A percentile compares a stretch with the other conserved stretches of the same genome.
These are phyloP conservation scores for Clitopilus passeckerianus DNA, from an alignment of 768 basidiomycete species.

Conservation along the genomic window DNA sequence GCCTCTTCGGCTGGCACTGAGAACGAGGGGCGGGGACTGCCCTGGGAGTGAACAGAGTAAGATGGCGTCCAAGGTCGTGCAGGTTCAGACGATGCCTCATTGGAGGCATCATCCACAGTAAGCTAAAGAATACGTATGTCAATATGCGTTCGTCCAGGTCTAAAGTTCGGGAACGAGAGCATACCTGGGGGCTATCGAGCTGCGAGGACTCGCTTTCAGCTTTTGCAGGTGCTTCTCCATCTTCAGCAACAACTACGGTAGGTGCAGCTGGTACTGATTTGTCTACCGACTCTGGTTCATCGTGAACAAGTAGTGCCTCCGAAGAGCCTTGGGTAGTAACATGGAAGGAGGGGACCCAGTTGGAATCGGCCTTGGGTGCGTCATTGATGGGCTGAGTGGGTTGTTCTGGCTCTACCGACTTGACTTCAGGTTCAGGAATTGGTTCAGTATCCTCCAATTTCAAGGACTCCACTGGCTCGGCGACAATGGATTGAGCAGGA, in stretches of 20 bases:
- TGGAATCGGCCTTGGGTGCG: constrained; percentile 22
- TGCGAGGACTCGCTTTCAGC: not conserved
- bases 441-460: not conserved
- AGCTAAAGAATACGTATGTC: not conserved
- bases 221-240: not conserved
- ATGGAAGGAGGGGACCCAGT: constrained; percentile 50
- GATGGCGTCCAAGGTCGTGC: constrained; percentile 30
- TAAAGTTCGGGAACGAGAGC: constrained; percentile 2
- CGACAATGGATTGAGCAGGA: not conserved
- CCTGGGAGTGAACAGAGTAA: constrained; percentile 32
- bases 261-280: constrained; percentile 1
- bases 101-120: not conserved
- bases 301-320: constrained; percentile 11
- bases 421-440: not conserved
- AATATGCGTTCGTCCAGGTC: constrained; percentile 4
- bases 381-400: not conserved
- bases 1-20: constrained; percentile 1
- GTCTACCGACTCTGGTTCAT: constrained; percentile 10
- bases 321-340: constrained; percentile 36
- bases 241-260: not conserved
- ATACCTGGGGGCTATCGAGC: constrained; percentile 9
- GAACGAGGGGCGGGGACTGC: constrained; percentile 15
- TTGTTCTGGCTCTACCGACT: constrained; percentile 23
- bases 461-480: not conserved
- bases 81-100: not conserved